Conservation (phyloP, 179 eudicot species). For the Patellifolia procumbens region DNA sequence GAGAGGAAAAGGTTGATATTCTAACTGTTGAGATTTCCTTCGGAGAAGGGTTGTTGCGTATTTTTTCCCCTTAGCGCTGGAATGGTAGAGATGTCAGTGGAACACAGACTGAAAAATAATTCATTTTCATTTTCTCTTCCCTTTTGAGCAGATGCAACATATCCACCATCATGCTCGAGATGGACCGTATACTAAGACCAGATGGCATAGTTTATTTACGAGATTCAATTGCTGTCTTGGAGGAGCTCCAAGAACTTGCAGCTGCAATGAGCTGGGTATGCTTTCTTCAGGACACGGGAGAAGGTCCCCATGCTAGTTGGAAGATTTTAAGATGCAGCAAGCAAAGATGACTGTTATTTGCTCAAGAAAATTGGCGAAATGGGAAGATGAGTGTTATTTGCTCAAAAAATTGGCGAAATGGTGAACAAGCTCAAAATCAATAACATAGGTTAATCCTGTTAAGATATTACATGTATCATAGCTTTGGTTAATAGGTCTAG, state of each 20-base stretch:
- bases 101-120: not conserved
- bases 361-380: not conserved
- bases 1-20: conserved; percentile 52
- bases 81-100: not conserved
- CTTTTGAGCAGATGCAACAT: conserved; percentile 51
- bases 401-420: not conserved
- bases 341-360: conserved; percentile 31
- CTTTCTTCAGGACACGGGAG: conserved; percentile 47
- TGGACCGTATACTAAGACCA: conserved; percentile 71
- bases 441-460: not conserved
- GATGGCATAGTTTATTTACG: conserved; percentile 58
- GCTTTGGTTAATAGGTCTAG: not conserved
- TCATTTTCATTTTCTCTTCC: not conserved
- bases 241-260: conserved; percentile 51
- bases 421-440: not conserved
- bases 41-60: not conserved
- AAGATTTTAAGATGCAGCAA: conserved; percentile 60
- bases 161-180: conserved; percentile 64
- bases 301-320: conserved; percentile 70
- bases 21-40: not conserved
- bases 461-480: conserved; percentile 3
- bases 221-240: conserved; percentile 47
- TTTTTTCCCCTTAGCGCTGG: not conserved
- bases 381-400: not conserved
- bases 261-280: conserved; percentile 59